Base-by-base conservation (phyloP, 2,329 filamentous ascomycete genomes). In the Endocalyx cinctus region DNA sequence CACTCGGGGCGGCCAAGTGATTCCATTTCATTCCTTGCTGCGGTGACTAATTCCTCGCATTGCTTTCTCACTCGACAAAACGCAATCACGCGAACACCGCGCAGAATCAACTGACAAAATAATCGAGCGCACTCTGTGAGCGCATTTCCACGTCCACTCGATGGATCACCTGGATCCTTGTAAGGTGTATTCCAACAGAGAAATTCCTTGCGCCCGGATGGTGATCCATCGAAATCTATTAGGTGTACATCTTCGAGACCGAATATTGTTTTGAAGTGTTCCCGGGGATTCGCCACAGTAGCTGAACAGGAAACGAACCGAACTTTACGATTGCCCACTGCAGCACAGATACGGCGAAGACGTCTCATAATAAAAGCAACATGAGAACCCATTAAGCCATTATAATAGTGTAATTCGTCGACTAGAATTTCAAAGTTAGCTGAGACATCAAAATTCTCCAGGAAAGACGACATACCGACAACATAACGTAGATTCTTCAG, bases 111-210 rank as follows among this genome's bases (percentile, higher is more conserved):
- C 51, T 94, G 85, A 49, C 87, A 94, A 52, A 98, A 95, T 1
- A 98, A 64, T 27, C 85, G 80, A 2, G 92, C 87, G n/a, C 87
- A 84, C 60, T 98, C 90, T 5, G 77, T 74, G 56, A 94, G 79
- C 4, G 82, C 81, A 55, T 87, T 87, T 11, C 86, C 87, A 37
- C 92, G 78, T 2, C 92, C 90, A 48, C 87, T 94, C 0, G 84
- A 79, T 7, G 88, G 85, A 58, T 97, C 90, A 1, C 72, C 75
- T 0, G 90, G 87, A 47, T 96, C 90, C 56, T 88, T 94, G 59
- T 79, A 95, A 0, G 92, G 92, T 0, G 90, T 96, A 50, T 98
- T 97, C 92, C 92, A 98, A 59, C 89, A 97, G 6, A 98, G 55
- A 37, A 97, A 97, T 51, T 97, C 90, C 55, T 97, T 97, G 15